Percentiles rank a stretch among this genome's conserved stretches.
These are phyloP conservation scores for Lablab purpureus DNA, from an alignment of 306 rosid genomes.

Conservation along the genomic window DNA sequence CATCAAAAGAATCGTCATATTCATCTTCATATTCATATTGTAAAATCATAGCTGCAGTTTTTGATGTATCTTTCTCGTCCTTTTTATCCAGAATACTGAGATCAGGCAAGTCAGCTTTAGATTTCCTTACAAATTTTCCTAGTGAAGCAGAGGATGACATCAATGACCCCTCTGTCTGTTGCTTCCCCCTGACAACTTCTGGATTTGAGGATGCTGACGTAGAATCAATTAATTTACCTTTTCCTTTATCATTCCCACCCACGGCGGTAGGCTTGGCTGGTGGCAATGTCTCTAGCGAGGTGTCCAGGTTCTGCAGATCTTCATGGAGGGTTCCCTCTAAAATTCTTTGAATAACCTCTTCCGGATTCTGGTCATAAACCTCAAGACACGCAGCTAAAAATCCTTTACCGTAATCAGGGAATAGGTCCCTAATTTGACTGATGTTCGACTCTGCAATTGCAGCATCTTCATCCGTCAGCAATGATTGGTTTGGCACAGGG, in stretches of 20 bases:
- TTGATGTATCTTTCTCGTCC: slow-evolving; percentile 55
- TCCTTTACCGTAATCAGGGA: slow-evolving; percentile 95
- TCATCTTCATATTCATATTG: slow-evolving; percentile 96
- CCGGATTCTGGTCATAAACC: slow-evolving; percentile 93
- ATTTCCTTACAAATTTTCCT: slow-evolving; percentile 86
- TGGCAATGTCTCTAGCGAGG: slow-evolving; percentile 71
- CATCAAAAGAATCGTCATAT: slow-evolving; percentile 96
- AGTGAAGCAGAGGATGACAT: slow-evolving; percentile 64
- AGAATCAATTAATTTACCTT: slow-evolving; percentile 77
- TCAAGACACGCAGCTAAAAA: slow-evolving; percentile 88
- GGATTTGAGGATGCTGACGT: slow-evolving; percentile 43
- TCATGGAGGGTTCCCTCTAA: slow-evolving; percentile 91
- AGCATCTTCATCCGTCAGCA: slow-evolving; percentile 71
- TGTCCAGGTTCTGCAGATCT: slow-evolving; percentile 77
- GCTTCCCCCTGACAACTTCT: slow-evolving; percentile 49
- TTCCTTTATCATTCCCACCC: slow-evolving; percentile 78
- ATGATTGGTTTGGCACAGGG: slow-evolving; percentile 49
- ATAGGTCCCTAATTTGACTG: slow-evolving; percentile 91
- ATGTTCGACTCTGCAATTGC: slow-evolving; percentile 84
- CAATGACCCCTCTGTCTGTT: slow-evolving; percentile 51
- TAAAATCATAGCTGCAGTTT: slow-evolving; percentile 61
- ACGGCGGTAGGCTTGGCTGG: slow-evolving; percentile 51
- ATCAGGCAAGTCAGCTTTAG: slow-evolving; percentile 61
- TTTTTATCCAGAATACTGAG: slow-evolving; percentile 60
- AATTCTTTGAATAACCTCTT: slow-evolving; percentile 94